phyloP scores from a whole-genome alignment of 352 stramenopile species.

The Phytopythium boreale region DNA sequence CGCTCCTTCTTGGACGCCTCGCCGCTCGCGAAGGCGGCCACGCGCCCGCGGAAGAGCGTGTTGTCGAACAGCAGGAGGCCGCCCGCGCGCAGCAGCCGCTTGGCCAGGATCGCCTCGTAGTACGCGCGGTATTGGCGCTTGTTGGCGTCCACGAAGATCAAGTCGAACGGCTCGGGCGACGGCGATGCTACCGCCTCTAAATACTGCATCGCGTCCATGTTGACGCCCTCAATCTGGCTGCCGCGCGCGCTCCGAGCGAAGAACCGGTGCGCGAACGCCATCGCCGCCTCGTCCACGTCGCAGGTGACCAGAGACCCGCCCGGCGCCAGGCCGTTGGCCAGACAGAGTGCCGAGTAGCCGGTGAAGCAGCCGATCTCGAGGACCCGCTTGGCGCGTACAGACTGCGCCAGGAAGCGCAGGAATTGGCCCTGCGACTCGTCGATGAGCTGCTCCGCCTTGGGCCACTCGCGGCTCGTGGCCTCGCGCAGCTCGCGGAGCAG shows the following conservation, averaged over 20 bases:
- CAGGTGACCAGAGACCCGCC: conserved; percentile 46
- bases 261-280: conserved; percentile 46
- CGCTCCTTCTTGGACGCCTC: conserved; percentile 43
- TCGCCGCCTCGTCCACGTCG: conserved; percentile 46
- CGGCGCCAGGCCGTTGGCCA: conserved; percentile 48
- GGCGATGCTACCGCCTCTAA: conserved; percentile 11
- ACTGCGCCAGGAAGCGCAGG: conserved; percentile 74
- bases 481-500: conserved; percentile 42
- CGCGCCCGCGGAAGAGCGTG: conserved; percentile 91
- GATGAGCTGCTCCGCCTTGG: conserved; percentile 57
- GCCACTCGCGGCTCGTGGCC: conserved; percentile 31
- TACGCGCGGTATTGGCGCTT: conserved; percentile 90
- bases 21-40: conserved; percentile 61
- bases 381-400: conserved; percentile 62
- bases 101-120: conserved; percentile 74
- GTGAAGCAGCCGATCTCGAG: conserved; percentile 94
- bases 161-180: conserved; percentile 58
- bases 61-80: conserved; percentile 92
- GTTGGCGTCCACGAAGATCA: conserved; percentile 95
- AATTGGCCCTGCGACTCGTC: conserved; percentile 58
- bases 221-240: conserved; percentile 33
- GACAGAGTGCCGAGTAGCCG: conserved; percentile 90
- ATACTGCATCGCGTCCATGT: conserved; percentile 41
- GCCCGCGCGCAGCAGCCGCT: conserved; percentile 63
- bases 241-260: conserved; percentile 39